Base-by-base conservation (phyloP, 176 grass and related monocot species). In the Guadua angustifolia region DNA sequence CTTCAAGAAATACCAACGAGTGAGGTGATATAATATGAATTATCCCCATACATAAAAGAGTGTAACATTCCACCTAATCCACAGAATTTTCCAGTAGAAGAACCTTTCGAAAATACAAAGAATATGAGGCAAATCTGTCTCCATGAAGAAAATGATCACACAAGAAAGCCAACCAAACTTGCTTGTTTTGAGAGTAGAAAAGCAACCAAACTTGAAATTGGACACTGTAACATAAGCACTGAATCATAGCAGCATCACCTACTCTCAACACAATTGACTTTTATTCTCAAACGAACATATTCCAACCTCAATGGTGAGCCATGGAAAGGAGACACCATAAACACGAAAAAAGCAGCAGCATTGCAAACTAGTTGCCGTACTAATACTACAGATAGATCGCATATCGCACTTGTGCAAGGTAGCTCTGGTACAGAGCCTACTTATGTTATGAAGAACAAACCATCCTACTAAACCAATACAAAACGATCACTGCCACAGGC, bases 261-360 rank as follows among this genome's bases (percentile, higher is more conserved):
- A 15, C 46, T 78, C 29, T 6, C 16, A 55, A 25, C n/a, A 59
- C 36, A 73, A 38, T 13, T 78, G 66, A 77, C 73, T 60, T 83
- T 90, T 90, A 90, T 90, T 86, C 42, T 79, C 79, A 57, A 49
- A 68, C n/a, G 22, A 84, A 80, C 84, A 84, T 39, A 44, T 75
- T 69, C 35, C 70, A 75, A 69, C n/a, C 52, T 78, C 79, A 60
- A 73, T 73, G 74, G 83, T 4, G 49, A 32, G 0, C 49, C 80
- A 82, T 50, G 79, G 47, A 82, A 40, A 82, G 39, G 52, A 72
- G 40, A 63, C 77, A 11, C 67, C 77, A 53, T 59, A 26, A 62
- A 55, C 70, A 55, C 70, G 52, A 15, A 42, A 62, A 81, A 69
- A 44, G 52, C 22, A 46, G 60, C 13, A 50, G 68, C 44, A 73